Base-by-base conservation (phyloP, 441 rosid genomes). In the Erodium chrysanthum region DNA sequence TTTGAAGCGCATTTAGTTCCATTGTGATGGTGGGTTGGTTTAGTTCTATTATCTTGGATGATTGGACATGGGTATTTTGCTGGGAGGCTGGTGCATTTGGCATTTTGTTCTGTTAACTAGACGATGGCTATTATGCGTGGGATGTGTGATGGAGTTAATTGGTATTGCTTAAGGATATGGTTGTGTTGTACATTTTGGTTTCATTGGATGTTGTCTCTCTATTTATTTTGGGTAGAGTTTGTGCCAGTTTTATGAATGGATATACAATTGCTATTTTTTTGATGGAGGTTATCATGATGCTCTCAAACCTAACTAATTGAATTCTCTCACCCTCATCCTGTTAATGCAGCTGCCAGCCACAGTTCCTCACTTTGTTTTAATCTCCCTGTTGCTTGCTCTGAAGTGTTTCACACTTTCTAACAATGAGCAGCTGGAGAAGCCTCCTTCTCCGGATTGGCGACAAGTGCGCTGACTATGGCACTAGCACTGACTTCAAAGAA, bases 371-470 rank as follows among this genome's bases (percentile, higher is more conserved):
- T 58, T 21, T 22, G 15, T 21, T 58, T 59, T n/a, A 59, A 5
- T 12, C 64, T 59, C 64, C 2, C 64, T 22, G 33, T 59, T 11
- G 31, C 14, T 59, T 2, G 14, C 64, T 23, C 33, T 23, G n/a
- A 59, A 59, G 33, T 59, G 64, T 59, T 70, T 17, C 66, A 64
- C 61, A 27, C 18, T 54, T 58, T 48, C 44, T 33, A 42, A 71
- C 11, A 60, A 88, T 86, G 96, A 85, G 88, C 76, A 86, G 91
- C 79, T 88, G 97, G 97, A 82, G 82, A 84, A 85, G 73, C 70
- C 91, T 91, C 72, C 88, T 94, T 74, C 91, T 89, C 31, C 96
- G 96, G 75, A 86, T 91, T 70, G 96, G 99, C 64, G 97, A 94
- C 79, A 90, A 88, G 68, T 84, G 87, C 66, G 81, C 92, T 17